Conservation (phyloP, 768 basidiomycete species). For the Pilatotrama ljubarskyi region DNA sequence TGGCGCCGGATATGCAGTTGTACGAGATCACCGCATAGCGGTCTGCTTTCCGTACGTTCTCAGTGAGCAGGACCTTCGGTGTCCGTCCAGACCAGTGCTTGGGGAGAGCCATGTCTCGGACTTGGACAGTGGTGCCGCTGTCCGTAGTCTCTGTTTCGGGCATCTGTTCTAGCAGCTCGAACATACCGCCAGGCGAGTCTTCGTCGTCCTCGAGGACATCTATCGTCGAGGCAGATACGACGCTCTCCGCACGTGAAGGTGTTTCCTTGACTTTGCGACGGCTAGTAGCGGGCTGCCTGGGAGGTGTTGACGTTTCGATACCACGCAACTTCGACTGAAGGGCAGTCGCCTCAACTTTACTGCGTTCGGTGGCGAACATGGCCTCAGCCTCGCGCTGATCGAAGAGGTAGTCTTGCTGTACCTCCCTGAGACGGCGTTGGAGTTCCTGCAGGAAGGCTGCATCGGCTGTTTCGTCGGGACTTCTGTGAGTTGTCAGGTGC, state of each 20-base stretch:
- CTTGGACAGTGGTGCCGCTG: conserved; percentile 50
- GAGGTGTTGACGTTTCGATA: background rate
- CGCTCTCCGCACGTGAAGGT: conserved; percentile 13
- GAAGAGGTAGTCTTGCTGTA: conserved; percentile 69
- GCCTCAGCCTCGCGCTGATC: conserved; percentile 64
- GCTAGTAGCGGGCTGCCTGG: background rate
- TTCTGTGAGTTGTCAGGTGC: conserved; percentile 40
- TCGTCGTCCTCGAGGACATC: conserved; percentile 58
- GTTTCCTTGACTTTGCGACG: conserved; percentile 16
- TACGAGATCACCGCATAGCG: conserved; percentile 77
- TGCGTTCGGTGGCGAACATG: conserved; percentile 53
- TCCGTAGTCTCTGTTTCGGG: conserved; percentile 57
- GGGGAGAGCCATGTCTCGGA: conserved; percentile 77
- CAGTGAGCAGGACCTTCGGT: conserved; percentile 72
- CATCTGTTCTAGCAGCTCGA: conserved; percentile 71
- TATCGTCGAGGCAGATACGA: background rate
- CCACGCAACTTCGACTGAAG: conserved; percentile 48
- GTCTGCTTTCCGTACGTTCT: conserved; percentile 67
- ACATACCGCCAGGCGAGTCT: conserved; percentile 54
- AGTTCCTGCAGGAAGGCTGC: conserved; percentile 39
- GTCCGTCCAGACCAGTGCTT: conserved; percentile 83
- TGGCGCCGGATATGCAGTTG: conserved; percentile 60
- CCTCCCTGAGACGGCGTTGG: conserved; percentile 44
- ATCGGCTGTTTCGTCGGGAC: conserved; percentile 30
- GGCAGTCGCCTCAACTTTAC: conserved; percentile 44